These are phyloP conservation scores for Saururus chinensis DNA, from an alignment of 164 flowering plant species.

Conservation along the genomic window DNA sequence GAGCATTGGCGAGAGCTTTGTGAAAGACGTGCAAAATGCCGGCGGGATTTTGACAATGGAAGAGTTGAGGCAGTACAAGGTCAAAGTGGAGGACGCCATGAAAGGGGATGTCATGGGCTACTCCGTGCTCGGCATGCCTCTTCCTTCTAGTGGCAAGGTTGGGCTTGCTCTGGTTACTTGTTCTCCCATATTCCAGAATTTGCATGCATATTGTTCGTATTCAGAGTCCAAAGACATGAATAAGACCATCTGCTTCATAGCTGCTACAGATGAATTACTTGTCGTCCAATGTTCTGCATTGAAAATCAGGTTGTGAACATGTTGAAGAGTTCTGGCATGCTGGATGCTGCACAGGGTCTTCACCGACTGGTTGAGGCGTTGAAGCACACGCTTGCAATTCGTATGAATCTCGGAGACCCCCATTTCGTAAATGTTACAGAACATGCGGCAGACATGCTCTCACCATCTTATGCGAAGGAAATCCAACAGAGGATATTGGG, in stretches of 20 bases:
- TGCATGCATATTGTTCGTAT: neutral
- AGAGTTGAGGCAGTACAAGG: constrained; percentile 66
- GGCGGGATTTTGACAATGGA: constrained; percentile 93
- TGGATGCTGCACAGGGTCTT: constrained; percentile 47
- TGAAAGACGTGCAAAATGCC: constrained; percentile 59
- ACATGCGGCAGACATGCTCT: constrained; percentile 53
- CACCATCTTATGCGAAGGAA: constrained; percentile 44
- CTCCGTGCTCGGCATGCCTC: constrained; percentile 82
- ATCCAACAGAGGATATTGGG: constrained; percentile 54
- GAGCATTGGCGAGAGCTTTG: constrained; percentile 52
- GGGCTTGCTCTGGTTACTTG: constrained; percentile 56
- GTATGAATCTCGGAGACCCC: constrained; percentile 95
- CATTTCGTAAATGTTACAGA: constrained; percentile 37
- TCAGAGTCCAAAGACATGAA: too few relatives aligned
- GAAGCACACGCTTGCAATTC: constrained; percentile 74
- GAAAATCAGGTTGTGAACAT: constrained; percentile 58
- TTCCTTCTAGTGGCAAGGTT: constrained; percentile 91
- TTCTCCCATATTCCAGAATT: neutral
- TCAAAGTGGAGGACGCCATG: constrained; percentile 50
- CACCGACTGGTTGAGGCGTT: constrained; percentile 80
- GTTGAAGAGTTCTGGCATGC: constrained; percentile 44
- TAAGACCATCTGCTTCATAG: too few relatives aligned
- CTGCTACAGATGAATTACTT: too few relatives aligned
- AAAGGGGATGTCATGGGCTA: constrained; percentile 55
- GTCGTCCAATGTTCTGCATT: too few relatives aligned